Conservation (phyloP, 805 yeast species). For the Kazachstania bromeliacearum region DNA sequence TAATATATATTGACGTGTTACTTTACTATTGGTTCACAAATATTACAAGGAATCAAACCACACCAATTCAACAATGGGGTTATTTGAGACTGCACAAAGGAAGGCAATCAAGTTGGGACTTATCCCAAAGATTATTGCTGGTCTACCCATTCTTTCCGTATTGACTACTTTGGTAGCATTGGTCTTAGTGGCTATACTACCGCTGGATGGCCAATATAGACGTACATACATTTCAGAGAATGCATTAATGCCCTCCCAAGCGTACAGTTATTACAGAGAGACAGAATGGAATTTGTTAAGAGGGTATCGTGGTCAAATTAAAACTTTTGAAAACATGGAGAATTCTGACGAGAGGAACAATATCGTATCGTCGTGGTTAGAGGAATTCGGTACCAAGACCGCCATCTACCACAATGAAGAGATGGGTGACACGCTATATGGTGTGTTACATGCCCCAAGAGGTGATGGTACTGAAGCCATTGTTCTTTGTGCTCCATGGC, state of each 20-base stretch:
- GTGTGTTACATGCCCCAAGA: conserved; percentile 81
- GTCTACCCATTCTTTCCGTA: conserved; percentile 37
- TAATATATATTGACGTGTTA: too few species aligned
- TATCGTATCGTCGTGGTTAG: conserved; percentile 48
- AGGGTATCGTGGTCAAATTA: conserved; percentile 56
- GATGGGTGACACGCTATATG: conserved; percentile 52
- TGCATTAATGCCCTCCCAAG: conserved; percentile 96
- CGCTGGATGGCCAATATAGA: conserved; percentile 74
- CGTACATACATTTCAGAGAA: conserved; percentile 86
- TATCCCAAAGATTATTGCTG: conserved; percentile 36
- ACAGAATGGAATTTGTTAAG: conserved; percentile 88
- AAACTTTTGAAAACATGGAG: conserved; percentile 8
- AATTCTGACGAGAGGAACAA: conserved; percentile 33
- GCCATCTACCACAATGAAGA: conserved; percentile 35
- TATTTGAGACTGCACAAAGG: conserved; percentile 32
- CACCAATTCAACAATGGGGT: too few species aligned
- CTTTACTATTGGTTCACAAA: too few species aligned
- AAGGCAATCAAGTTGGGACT: conserved; percentile 36
- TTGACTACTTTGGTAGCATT: conserved; percentile 39
- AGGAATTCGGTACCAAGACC: conserved; percentile 64
- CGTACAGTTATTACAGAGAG: conserved; percentile 82
- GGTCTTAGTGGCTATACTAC: conserved; percentile 49
- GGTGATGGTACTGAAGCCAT: conserved; percentile 96
- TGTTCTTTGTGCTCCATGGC: conserved; percentile 86
- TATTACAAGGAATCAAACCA: background rate